These are phyloP conservation scores for Fusarium sp. DNA, from an alignment of 2,329 filamentous ascomycete genomes.

Conservation along the genomic window DNA sequence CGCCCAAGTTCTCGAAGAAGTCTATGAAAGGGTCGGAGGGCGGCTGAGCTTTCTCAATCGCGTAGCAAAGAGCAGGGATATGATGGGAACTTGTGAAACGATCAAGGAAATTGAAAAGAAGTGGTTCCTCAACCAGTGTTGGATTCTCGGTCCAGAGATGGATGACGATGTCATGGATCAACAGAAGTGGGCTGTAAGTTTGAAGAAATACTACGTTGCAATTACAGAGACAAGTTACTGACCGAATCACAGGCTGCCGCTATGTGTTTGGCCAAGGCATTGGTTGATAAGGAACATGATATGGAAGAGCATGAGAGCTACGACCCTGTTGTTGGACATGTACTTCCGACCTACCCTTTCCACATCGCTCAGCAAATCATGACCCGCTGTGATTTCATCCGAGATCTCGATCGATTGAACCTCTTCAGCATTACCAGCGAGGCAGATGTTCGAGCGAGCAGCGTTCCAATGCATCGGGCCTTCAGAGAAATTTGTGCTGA, in stretches of 20 bases:
- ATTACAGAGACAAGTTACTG: background rate
- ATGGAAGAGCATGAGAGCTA: constrained; percentile 67
- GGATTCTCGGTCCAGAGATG: constrained; percentile 77
- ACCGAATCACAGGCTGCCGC: constrained; percentile 73
- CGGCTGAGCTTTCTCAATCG: constrained; percentile 87
- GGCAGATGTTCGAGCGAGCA: constrained; percentile 89
- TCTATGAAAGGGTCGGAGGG: constrained; percentile 89
- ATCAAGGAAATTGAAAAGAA: constrained; percentile 76
- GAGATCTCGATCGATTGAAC: constrained; percentile 91
- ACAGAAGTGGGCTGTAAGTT: constrained; percentile 88
- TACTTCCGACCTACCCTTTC: constrained; percentile 82
- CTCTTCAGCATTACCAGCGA: constrained; percentile 92
- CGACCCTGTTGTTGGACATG: constrained; percentile 72
- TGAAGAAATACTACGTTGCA: background rate
- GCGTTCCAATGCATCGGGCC: constrained; percentile 94
- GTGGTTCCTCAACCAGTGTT: constrained; percentile 82
- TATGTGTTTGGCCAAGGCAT: constrained; percentile 89
- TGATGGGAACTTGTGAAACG: constrained; percentile 80
- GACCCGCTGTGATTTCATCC: constrained; percentile 95
- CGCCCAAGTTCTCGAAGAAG: constrained; percentile 69
- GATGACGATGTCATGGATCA: constrained; percentile 99
- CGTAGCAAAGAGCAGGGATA: constrained; percentile 86
- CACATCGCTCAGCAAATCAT: constrained; percentile 90
- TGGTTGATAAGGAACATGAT: constrained; percentile 82
- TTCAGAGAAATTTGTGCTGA: constrained; percentile 84